phyloP scores from a whole-genome alignment of 208 protist genomes.

The Leishmania aethiopica region DNA sequence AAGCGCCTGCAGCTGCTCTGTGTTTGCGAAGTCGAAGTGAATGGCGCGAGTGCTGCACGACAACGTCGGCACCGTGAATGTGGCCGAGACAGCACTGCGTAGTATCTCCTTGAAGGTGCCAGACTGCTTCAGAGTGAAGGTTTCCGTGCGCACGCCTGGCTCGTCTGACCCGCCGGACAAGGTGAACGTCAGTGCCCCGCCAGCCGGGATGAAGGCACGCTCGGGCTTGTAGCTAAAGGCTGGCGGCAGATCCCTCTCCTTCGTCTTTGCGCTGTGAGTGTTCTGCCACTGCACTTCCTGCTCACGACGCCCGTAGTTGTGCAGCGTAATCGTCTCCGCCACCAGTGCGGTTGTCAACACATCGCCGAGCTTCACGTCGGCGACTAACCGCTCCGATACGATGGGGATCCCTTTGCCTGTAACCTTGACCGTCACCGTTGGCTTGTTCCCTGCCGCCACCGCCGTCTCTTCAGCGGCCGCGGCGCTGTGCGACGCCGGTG shows the following conservation, averaged over 20 bases:
- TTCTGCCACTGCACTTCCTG: slow-evolving; percentile 93
- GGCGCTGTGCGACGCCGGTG: neutral
- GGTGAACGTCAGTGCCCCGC: slow-evolving; percentile 54
- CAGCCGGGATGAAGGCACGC: slow-evolving; percentile 65
- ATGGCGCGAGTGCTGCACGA: slow-evolving; percentile 80
- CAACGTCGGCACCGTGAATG: slow-evolving; percentile 87
- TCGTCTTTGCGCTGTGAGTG: slow-evolving; percentile 58
- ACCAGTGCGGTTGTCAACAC: slow-evolving; percentile 84
- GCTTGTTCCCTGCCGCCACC: slow-evolving; percentile 13
- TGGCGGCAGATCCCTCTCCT: slow-evolving; percentile 65
- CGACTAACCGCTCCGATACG: slow-evolving; percentile 46
- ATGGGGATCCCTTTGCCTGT: slow-evolving; percentile 92
- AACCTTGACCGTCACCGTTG: slow-evolving; percentile 65
- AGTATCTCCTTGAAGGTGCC: slow-evolving; percentile 84
- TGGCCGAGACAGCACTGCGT: slow-evolving; percentile 63
- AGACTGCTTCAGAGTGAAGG: slow-evolving; percentile 85
- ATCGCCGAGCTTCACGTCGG: slow-evolving; percentile 86
- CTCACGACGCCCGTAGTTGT: slow-evolving; percentile 90
- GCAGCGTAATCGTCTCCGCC: slow-evolving; percentile 59
- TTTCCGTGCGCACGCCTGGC: slow-evolving; percentile 68
- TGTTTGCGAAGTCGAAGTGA: slow-evolving; percentile 86
- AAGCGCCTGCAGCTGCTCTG: slow-evolving; percentile 8
- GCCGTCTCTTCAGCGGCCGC: slow-evolving; percentile 21
- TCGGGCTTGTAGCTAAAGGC: slow-evolving; percentile 87
- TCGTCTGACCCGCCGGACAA: slow-evolving; percentile 57